A percentile compares a stretch with the other conserved stretches of the same genome.
Conservation (phyloP, 2,329 filamentous ascomycete genomes). For the Podosphaera fusca region DNA sequence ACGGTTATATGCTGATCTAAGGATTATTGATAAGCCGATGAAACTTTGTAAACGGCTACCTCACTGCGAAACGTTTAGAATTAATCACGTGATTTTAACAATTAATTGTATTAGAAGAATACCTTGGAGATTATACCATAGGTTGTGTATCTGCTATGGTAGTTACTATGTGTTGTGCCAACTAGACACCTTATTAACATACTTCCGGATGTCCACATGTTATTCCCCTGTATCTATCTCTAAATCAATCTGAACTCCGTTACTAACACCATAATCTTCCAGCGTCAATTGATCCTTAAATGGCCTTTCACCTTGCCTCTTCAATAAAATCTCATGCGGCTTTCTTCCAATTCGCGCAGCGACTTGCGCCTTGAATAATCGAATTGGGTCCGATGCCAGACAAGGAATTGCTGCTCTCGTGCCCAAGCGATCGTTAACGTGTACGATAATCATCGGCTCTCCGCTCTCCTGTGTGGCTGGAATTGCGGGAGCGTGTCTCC, state of each 20-base stretch:
- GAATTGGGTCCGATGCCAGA: slow-evolving; percentile 60
- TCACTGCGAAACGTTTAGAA: neutral
- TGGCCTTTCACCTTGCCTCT: slow-evolving; percentile 74
- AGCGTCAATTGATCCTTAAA: slow-evolving; percentile 80
- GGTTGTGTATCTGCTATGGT: neutral
- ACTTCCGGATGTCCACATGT: neutral
- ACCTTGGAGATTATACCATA: neutral
- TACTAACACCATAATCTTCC: slow-evolving; percentile 83
- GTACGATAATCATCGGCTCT: slow-evolving; percentile 81
- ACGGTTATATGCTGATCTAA: neutral
- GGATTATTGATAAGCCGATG: neutral
- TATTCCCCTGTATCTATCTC: slow-evolving; percentile 18
- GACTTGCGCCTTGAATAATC: slow-evolving; percentile 76
- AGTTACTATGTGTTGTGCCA: too few species aligned
- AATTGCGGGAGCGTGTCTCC: slow-evolving; percentile 8
- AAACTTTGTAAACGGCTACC: neutral
- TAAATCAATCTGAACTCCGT: slow-evolving; percentile 38
- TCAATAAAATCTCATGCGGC: slow-evolving; percentile 75
- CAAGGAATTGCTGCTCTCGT: slow-evolving; percentile 92
- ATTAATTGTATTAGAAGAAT: neutral
- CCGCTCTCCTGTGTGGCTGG: slow-evolving; percentile 13
- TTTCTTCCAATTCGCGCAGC: slow-evolving; percentile 73
- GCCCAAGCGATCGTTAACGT: slow-evolving; percentile 84
- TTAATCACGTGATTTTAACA: neutral
- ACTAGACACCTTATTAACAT: neutral